Conservation (phyloP, 768 basidiomycete species). For the Leucogyrophana mollusca region DNA sequence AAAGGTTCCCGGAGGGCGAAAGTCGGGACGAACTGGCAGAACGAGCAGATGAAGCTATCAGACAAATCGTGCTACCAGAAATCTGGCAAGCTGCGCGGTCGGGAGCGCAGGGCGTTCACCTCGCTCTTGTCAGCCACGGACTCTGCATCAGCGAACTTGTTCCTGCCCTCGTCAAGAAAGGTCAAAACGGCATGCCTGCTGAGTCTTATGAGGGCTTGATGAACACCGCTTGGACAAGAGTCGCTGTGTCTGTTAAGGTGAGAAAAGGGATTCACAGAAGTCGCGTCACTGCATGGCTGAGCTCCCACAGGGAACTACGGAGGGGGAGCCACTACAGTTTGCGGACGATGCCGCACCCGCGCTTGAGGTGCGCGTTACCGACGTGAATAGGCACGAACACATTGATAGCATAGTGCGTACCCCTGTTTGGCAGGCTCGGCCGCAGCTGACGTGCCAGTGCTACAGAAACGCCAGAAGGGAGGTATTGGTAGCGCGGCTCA, state of each 20-base stretch:
- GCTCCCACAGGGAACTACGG: constrained; percentile 24
- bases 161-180: constrained; percentile 45
- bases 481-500: constrained; percentile 71
- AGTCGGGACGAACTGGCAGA: constrained; percentile 58
- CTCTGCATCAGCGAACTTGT: constrained; percentile 64
- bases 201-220: constrained; percentile 46
- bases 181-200: constrained; percentile 27
- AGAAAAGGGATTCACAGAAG: not conserved
- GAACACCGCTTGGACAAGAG: constrained; percentile 73
- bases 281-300: constrained; percentile 6
- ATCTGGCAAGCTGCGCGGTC: constrained; percentile 42
- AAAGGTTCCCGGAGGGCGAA: constrained; percentile 72
- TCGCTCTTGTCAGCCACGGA: constrained; percentile 77
- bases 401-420: constrained; percentile 52
- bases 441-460: constrained; percentile 18
- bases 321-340: constrained; percentile 18
- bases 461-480: constrained; percentile 65
- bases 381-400: constrained; percentile 58
- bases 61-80: constrained; percentile 55
- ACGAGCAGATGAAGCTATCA: constrained; percentile 52
- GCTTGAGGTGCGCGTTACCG: constrained; percentile 44
- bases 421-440: not conserved
- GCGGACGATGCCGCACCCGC: constrained; percentile 27
- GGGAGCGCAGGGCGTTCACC: constrained; percentile 41
- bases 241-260: constrained; percentile 50